Evolutionary conservation across 1,139 yeast genomes (phyloP).

Genomic region (Candida sp.): DNA sequence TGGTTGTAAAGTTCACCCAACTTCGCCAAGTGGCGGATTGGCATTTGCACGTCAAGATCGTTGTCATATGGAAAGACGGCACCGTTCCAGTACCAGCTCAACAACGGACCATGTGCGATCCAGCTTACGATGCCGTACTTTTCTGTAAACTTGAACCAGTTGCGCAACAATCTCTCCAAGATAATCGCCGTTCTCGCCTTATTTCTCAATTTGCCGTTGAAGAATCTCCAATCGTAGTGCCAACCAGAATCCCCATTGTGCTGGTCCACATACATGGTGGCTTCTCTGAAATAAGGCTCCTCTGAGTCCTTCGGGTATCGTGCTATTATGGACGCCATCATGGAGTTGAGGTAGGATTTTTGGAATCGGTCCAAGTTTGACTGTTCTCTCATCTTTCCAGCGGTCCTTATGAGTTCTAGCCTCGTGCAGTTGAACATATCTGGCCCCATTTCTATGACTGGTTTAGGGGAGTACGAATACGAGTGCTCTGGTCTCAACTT

Average conservation of each 20-base stretch:
- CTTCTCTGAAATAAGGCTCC: constrained; percentile 26
- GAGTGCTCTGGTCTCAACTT: background rate
- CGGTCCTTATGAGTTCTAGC: constrained; percentile 1
- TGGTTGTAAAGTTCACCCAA: constrained; percentile 50
- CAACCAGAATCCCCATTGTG: constrained; percentile 17
- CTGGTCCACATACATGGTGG: constrained; percentile 14
- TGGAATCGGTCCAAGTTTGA: constrained; percentile 5
- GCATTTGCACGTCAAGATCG: constrained; percentile 62
- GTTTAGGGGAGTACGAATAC: constrained; percentile 8
- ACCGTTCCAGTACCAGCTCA: constrained; percentile 69
- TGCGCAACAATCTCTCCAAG: constrained; percentile 41
- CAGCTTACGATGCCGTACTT: constrained; percentile 50
- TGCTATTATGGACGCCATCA: constrained; percentile 1
- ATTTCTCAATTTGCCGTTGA: constrained; percentile 23
- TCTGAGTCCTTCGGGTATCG: constrained; percentile 15
- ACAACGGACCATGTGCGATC: constrained; percentile 64
- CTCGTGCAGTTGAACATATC: constrained; percentile 9
- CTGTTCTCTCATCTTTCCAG: background rate
- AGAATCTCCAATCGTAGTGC: constrained; percentile 32
- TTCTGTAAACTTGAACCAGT: constrained; percentile 58
- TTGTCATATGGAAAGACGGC: constrained; percentile 65
- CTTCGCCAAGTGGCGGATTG: constrained; percentile 42
- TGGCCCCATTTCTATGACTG: constrained; percentile 6
- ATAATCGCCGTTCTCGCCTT: constrained; percentile 29
- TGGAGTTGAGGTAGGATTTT: constrained; percentile 11